Evolutionary conservation across 2,329 filamentous ascomycete species (phyloP).

Genomic region (Aspergillus intermedius): DNA sequence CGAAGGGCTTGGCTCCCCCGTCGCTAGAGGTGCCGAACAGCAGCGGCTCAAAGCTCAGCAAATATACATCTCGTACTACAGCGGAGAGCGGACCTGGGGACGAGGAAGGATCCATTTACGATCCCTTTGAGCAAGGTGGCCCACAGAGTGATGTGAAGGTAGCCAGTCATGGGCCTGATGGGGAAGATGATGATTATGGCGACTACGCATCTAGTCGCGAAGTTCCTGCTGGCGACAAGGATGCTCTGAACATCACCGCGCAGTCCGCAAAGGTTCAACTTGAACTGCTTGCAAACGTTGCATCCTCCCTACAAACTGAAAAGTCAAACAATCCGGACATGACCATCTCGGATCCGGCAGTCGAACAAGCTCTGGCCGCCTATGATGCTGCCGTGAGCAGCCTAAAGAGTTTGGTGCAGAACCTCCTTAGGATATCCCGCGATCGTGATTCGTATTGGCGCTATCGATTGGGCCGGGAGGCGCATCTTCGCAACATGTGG

Average conservation of each 20-base stretch:
- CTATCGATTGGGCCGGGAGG: constrained; percentile 83
- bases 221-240: constrained; percentile 67
- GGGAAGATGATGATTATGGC: constrained; percentile 67
- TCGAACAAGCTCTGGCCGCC: constrained; percentile 70
- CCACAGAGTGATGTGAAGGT: constrained; percentile 44
- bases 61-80: constrained; percentile 41
- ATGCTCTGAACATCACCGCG: constrained; percentile 94
- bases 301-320: constrained; percentile 70
- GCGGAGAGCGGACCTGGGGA: constrained; percentile 46
- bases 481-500: constrained; percentile 90
- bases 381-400: constrained; percentile 89
- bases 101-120: constrained; percentile 48
- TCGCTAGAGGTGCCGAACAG: constrained; percentile 31
- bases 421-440: constrained; percentile 83
- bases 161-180: constrained; percentile 50
- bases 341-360: constrained; percentile 67
- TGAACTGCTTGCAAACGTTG: constrained; percentile 80
- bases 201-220: constrained; percentile 77
- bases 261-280: constrained; percentile 91
- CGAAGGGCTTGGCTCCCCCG: constrained; percentile 31
- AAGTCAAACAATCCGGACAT: constrained; percentile 62
- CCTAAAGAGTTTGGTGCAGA: constrained; percentile 73
- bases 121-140: constrained; percentile 52
- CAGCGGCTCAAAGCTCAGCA: constrained; percentile 43
- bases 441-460: constrained; percentile 98